Percentiles rank a stretch among this genome's conserved stretches.
Conservation (phyloP, 768 basidiomycete species). For the Lactarius sp. region DNA sequence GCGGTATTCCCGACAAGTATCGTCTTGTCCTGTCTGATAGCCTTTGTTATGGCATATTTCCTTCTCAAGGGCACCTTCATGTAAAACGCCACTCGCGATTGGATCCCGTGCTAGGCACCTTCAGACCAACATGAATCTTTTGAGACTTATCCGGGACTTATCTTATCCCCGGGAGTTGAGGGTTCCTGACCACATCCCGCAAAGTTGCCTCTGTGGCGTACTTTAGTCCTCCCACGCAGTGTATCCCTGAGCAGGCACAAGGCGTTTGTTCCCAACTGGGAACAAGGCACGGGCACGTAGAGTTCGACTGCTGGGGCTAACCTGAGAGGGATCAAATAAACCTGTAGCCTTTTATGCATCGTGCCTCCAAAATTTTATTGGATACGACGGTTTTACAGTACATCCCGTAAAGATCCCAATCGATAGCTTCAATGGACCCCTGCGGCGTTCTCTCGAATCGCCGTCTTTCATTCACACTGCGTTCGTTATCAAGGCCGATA, state of each 20-base stretch:
- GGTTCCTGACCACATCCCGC: neutral
- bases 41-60: neutral
- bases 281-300: neutral
- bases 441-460: neutral
- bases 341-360: neutral
- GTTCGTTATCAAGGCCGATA: neutral
- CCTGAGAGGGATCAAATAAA: neutral
- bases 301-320: neutral
- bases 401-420: neutral
- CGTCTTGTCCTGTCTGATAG: neutral
- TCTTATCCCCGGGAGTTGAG: too few relatives aligned
- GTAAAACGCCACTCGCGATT: conserved; percentile 3
- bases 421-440: neutral
- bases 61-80: neutral
- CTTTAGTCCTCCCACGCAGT: neutral
- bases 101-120: conserved; percentile 6
- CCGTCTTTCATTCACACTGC: neutral
- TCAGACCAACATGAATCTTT: neutral
- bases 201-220: neutral
- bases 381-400: neutral
- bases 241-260: neutral
- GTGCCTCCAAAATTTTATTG: neutral
- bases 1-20: neutral
- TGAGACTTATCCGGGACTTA: neutral
- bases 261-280: conserved; percentile 3